Conservation (phyloP, 108 stramenopile species). For the Aurantiochytrium sp. region DNA sequence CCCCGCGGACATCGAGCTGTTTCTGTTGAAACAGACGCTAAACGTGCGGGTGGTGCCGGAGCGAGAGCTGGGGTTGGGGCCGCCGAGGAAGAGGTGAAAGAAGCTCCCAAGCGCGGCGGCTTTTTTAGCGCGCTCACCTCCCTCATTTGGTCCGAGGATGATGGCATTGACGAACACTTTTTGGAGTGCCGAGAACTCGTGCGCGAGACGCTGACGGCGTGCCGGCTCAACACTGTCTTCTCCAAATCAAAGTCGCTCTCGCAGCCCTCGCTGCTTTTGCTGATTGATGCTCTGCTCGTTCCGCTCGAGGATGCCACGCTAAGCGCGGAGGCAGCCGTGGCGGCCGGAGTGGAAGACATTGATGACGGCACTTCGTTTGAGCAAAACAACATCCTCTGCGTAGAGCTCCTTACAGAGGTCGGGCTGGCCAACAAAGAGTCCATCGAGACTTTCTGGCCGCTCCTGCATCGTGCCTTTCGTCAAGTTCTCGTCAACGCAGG, state of each 20-base stretch:
- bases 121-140: slow-evolving; percentile 5
- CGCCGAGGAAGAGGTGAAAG: background rate
- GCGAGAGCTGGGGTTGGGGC: too few relatives aligned
- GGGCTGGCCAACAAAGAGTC: background rate
- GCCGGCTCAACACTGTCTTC: background rate
- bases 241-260: background rate
- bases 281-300: background rate
- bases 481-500: slow-evolving; percentile 1
- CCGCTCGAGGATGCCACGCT: background rate
- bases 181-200: background rate
- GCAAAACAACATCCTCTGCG: background rate
- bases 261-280: background rate
- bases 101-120: background rate
- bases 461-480: background rate
- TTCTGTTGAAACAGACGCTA: background rate
- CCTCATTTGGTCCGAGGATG: background rate
- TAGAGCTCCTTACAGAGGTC: slow-evolving; percentile 3
- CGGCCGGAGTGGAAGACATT: background rate
- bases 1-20: too few relatives aligned
- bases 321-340: background rate
- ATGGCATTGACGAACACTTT: background rate
- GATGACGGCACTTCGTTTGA: background rate
- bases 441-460: background rate
- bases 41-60: too few relatives aligned
- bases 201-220: background rate